A percentile compares a stretch with the other conserved stretches of the same genome.
Conservation (phyloP, 2,329 filamentous ascomycete species). For the Ophiostoma tasmaniense region DNA sequence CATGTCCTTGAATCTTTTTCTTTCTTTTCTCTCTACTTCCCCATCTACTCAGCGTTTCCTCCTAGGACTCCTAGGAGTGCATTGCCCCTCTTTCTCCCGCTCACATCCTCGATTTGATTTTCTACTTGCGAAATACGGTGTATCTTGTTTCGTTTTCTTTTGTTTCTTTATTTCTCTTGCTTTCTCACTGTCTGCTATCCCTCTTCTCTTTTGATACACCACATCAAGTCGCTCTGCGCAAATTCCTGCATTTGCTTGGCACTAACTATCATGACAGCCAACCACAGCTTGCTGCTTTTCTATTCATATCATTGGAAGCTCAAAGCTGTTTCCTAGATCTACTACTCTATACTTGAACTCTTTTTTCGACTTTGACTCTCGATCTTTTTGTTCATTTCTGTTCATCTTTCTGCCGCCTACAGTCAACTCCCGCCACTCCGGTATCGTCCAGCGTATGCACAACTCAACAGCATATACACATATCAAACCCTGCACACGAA, state of each 20-base stretch:
- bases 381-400: not conserved
- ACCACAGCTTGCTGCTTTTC: slow-evolving; percentile 32
- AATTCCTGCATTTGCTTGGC: slow-evolving; percentile 23
- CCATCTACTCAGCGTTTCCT: slow-evolving; percentile 1
- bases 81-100: slow-evolving; percentile 14
- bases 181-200: not conserved
- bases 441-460: slow-evolving; percentile 2
- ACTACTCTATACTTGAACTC: slow-evolving; percentile 25
- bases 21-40: not conserved
- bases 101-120: slow-evolving; percentile 4
- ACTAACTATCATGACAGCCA: slow-evolving; percentile 40
- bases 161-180: not conserved
- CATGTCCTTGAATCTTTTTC: slow-evolving; percentile 2
- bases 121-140: slow-evolving; percentile 10
- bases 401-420: not conserved
- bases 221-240: slow-evolving; percentile 17
- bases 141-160: not conserved
- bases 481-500: slow-evolving; percentile 8
- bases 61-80: slow-evolving; percentile 6
- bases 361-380: not conserved
- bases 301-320: slow-evolving; percentile 39
- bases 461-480: not conserved
- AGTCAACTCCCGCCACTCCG: slow-evolving; percentile 2
- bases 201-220: not conserved
- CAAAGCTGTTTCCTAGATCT: slow-evolving; percentile 36